Base-by-base conservation (phyloP, 2,329 filamentous ascomycete genomes). In the Conoideocrella luteorostrata region DNA sequence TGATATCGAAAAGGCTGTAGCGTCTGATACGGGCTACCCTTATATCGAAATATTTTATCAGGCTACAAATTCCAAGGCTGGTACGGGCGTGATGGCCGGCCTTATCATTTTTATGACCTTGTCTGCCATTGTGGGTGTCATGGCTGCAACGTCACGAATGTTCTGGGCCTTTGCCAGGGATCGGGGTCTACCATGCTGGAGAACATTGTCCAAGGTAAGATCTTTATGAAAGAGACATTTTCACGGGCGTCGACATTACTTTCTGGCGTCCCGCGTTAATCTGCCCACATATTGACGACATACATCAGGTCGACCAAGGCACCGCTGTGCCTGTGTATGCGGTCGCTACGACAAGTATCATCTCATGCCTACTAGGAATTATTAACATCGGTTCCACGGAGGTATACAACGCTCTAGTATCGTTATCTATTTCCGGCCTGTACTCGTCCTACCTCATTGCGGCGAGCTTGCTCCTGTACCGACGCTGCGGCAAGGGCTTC, bases 11-110 rank as follows among this genome's bases (percentile, higher is more conserved):
- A 9, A 12, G n/a, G 40, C 24, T 9, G 5, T 36, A 4, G 56
- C 59, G 0, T 69, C 67, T 0, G 63, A 65, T 0, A 77, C 75
- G 0, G 69, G 68, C 1, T 77, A 75, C 39, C 77, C 80, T 0
- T 79, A 80, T 48, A 80, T 83, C 52, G 67, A 78, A 41, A 68
- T 80, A 17, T 80, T 80, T 46, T 67, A 66, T 48, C 67, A 76
- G 28, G 70, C 70, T 2, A 72, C 74, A 2, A 59, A 66, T 2
- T 73, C 69, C n/a, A 56, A 65, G 2, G 67, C 65, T 2, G 75
- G 69, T 1, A 69, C 74, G 0, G 69, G 68, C 2, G 67, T 70
- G 18, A 75, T 79, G 69, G 64, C 68, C 0, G 56, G 65, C 5
- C 65, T 79, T n/a, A 59, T 78, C 4, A 64, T 77, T 4, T 57